These are phyloP conservation scores for Podospora comata DNA, from an alignment of 495 filamentous ascomycete genomes.

Conservation along the genomic window DNA sequence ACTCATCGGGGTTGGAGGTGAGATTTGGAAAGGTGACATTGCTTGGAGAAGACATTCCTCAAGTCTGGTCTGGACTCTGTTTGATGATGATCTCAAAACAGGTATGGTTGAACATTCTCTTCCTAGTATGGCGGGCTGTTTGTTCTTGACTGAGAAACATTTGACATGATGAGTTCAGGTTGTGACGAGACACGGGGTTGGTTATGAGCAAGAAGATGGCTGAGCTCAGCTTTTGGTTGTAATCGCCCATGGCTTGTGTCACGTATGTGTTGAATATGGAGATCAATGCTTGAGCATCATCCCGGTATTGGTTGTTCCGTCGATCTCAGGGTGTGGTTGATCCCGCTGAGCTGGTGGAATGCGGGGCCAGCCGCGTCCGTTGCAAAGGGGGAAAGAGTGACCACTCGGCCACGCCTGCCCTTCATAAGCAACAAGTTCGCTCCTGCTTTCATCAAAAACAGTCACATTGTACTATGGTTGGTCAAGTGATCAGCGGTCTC, in stretches of 20 bases:
- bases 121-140: not conserved
- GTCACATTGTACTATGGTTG: not conserved
- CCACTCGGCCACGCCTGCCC: not conserved
- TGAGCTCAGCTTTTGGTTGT: not conserved
- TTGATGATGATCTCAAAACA: not conserved
- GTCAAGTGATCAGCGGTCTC: not conserved
- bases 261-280: not conserved
- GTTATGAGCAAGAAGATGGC: not conserved
- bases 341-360: not conserved
- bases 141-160: not conserved
- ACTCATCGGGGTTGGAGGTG: slow-evolving; percentile 20
- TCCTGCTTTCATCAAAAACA: not conserved
- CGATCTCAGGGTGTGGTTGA: not conserved
- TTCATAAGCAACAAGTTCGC: not conserved
- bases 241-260: not conserved
- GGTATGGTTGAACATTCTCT: not conserved
- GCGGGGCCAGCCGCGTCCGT: not conserved
- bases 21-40: slow-evolving; percentile 3
- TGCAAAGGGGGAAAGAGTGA: not conserved
- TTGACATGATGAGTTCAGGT: not conserved
- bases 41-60: slow-evolving; percentile 5
- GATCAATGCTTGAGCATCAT: not conserved
- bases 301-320: not conserved
- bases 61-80: not conserved
- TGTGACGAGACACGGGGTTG: not conserved